A percentile compares a stretch with the other conserved stretches of the same genome.
Evolutionary conservation across 192 early-diverging fungal species (phyloP).

Genomic region (Umbelopsis sp.): DNA sequence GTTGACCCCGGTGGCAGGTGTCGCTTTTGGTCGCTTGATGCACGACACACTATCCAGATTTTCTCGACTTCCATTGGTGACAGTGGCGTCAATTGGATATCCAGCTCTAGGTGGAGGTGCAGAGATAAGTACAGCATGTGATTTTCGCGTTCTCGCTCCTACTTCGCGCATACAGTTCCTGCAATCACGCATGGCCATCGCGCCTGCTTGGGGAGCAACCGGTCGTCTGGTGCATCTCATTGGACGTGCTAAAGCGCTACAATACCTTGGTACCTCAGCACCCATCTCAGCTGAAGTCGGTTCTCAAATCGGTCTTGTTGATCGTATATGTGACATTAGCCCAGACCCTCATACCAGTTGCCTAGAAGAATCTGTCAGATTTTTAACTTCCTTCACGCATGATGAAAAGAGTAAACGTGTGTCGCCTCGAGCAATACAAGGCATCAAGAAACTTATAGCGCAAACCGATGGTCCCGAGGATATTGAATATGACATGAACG

Average conservation of each 20-base stretch:
- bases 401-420: conserved; percentile 30
- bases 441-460: conserved; percentile 52
- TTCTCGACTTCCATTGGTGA: conserved; percentile 54
- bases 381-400: conserved; percentile 42
- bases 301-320: conserved; percentile 44
- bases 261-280: conserved; percentile 48
- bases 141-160: conserved; percentile 52
- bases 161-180: conserved; percentile 58
- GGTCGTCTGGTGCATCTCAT: conserved; percentile 47
- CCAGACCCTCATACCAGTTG: conserved; percentile 11
- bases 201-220: conserved; percentile 68
- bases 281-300: conserved; percentile 40
- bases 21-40: conserved; percentile 59
- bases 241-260: conserved; percentile 48
- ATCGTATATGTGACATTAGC: conserved; percentile 31
- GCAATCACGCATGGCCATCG: conserved; percentile 62
- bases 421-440: conserved; percentile 50
- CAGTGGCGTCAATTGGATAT: conserved; percentile 63
- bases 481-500: conserved; percentile 30
- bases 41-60: conserved; percentile 60
- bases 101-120: conserved; percentile 71
- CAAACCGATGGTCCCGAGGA: conserved; percentile 32
- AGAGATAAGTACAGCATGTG: conserved; percentile 63
- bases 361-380: conserved; percentile 31
- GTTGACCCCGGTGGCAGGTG: conserved; percentile 38